phyloP scores from a whole-genome alignment of 1,284 basidiomycete genomes.

The Erythrobasidium hasegawianum region DNA sequence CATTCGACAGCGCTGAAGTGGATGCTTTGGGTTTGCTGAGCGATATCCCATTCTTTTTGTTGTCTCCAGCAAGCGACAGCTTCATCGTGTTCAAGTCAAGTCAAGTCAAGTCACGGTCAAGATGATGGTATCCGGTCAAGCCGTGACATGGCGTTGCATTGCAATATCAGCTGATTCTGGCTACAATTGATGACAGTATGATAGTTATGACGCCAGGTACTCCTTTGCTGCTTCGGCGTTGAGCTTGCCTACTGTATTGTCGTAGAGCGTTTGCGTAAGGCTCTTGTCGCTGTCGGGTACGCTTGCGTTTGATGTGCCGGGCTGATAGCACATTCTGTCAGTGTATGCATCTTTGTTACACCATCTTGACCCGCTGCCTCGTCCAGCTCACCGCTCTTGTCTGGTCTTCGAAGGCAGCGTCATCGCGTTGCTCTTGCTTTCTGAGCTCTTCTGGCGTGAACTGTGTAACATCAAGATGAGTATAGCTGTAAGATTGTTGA shows the following conservation, averaged over 20 bases:
- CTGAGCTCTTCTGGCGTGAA: slow-evolving; percentile 21
- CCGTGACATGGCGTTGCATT: too few relatives aligned
- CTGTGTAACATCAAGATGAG: not conserved
- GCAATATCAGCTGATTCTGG: too few relatives aligned
- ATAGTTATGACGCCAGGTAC: slow-evolving; percentile 26
- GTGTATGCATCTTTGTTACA: too few relatives aligned
- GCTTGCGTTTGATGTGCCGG: slow-evolving; percentile 12
- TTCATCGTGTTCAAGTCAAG: too few relatives aligned
- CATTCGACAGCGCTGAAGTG: too few relatives aligned
- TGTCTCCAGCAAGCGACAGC: slow-evolving; percentile 11
- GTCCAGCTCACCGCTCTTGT: slow-evolving; percentile 26
- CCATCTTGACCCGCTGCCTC: too few relatives aligned
- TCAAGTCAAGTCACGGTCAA: too few relatives aligned
- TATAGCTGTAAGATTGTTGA: too few relatives aligned
- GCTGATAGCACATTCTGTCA: too few relatives aligned
- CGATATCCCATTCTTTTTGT: not conserved
- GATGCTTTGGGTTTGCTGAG: not conserved
- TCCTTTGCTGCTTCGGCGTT: slow-evolving; percentile 27
- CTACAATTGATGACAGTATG: too few relatives aligned
- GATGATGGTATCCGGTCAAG: too few relatives aligned
- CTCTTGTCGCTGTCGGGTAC: slow-evolving; percentile 15
- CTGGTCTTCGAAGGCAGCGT: slow-evolving; percentile 22
- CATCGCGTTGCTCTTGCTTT: slow-evolving; percentile 9
- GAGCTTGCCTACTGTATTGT: slow-evolving; percentile 8
- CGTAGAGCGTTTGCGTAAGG: slow-evolving; percentile 16